These are phyloP conservation scores for Xylaria grammica DNA, from an alignment of 495 filamentous ascomycete genomes.

Conservation along the genomic window DNA sequence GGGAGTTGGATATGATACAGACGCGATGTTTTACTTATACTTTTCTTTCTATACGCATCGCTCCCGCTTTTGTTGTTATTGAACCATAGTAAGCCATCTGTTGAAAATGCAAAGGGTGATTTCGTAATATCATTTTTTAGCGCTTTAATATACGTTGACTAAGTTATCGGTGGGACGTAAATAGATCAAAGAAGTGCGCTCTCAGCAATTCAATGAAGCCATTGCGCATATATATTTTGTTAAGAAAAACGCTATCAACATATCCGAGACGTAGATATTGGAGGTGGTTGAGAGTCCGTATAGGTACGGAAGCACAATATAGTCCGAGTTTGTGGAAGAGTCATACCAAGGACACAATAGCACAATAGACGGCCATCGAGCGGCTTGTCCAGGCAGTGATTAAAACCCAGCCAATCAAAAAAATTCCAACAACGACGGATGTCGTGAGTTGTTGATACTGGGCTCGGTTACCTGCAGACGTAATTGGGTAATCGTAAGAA, in stretches of 20 bases:
- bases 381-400: slow-evolving; percentile 6
- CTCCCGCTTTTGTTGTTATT: slow-evolving; percentile 32
- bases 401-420: slow-evolving; percentile 3
- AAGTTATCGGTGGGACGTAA: slow-evolving; percentile 1
- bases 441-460: slow-evolving; percentile 1
- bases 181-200: slow-evolving; percentile 5
- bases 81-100: slow-evolving; percentile 34
- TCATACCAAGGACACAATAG: slow-evolving; percentile 1
- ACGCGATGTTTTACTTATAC: slow-evolving; percentile 22
- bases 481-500: no score
- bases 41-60: slow-evolving; percentile 18
- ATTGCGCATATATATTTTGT: slow-evolving; percentile 17
- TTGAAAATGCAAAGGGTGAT: slow-evolving; percentile 46
- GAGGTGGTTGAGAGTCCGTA: slow-evolving; percentile 6
- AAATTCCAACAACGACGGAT: neutral
- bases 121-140: slow-evolving; percentile 66
- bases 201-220: slow-evolving; percentile 25
- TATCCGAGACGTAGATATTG: neutral
- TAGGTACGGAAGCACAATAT: neutral
- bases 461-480: no score
- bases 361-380: neutral
- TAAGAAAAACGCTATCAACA: neutral
- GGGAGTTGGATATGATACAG: neutral
- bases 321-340: slow-evolving; percentile 13
- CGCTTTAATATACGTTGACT: neutral